Base-by-base conservation (phyloP, 1,139 yeast species). In the Geotrichum histeridarum region DNA sequence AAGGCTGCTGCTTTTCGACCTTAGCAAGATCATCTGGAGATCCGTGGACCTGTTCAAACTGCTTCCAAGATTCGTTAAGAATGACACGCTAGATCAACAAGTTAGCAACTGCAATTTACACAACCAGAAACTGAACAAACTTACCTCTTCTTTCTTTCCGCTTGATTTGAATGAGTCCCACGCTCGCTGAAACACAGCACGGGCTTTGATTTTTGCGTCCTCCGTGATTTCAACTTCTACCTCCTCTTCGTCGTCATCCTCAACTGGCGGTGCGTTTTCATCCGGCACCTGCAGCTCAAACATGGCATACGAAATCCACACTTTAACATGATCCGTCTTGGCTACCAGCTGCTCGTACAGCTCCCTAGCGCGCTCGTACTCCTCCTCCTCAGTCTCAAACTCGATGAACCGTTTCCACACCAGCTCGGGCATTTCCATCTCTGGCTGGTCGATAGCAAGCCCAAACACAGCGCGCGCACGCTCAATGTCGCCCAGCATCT, bases 11-110 rank as follows among this genome's bases (percentile, higher is more conserved):
- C 30, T 70, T 67, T 4, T 67, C 67, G 8, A 84, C 77, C 7
- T 56, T 62, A 4, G 54, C 61, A 3, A 55, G 46, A 1, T 65
- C 65, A 3, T 70, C 74, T 0, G 62, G 67, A 18, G 73, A 69
- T 0, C 97, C 97, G 65, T 88, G 81, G 1, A 69, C 70, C 39
- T 70, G 63, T 64, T 90, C 96, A 68, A 86, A 90, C 54, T 77
- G 76, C 49, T 73, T 73, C 77, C 86, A 81, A 0, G 90, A 82
- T 56, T 86, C 84, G 33, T 84, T 71, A 5, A 90, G 67, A 0
- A 75, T 67, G 1, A 78, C 72, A 48, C 94, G 75, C 36, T 44
- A 22, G 9, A 12, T 9, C 1, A 36, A 50, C 43, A 43, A 43
- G 53, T 31, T n/a, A n/a, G 15, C 8, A 37, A 32, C 5, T 8